Evolutionary conservation across 352 stramenopile genomes (phyloP), one percentile per base, ranked within the genome.

Genomic region (Phytophthora idaei): DNA sequence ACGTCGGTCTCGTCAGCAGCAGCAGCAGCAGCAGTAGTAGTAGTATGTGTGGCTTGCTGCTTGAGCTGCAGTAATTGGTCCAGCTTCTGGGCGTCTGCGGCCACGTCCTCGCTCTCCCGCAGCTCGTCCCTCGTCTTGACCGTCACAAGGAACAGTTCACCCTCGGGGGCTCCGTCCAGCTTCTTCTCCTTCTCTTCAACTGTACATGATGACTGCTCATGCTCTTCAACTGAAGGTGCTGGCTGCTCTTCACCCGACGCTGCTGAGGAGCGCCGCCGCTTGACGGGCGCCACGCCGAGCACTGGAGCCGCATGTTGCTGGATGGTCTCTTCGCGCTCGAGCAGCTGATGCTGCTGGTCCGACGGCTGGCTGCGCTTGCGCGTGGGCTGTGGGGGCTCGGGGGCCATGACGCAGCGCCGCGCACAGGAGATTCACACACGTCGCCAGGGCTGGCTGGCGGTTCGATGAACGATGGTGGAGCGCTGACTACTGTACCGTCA

Each of bases 131-230:
- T 63, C 12, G 69, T 47, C 11, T 83, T 73, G 52, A 90, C 74
- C 1, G 67, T 85, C 48, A 90, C 84, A 3, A 84, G 44, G 45
- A 85, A 92, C 1, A 92, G 57, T 45, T 90, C 80, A 15, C 74
- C 79, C 29, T 92, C 67, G 0, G 81, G 83, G 7, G 80, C 80
- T 9, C 80, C 83, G 1, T 86, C 78, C 29, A 86, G 42, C 45
- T 36, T 34, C 50, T 80, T 76, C 58, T 83, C 67, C 12, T 45
- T 9, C 21, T 65, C 54, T 49, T 37, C 36, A 34, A 29, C 28
- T 47, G n/a, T 27, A 21, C 21, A 21, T 14, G 10, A 15, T 3
- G 46, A 25, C 25, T 63, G 48, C n/a, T 67, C 27, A 14, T 66
- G 52, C 37, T 70, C 46, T 52, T 42, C 47, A 52, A 32, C n/a